phyloP scores from a whole-genome alignment of 2,329 filamentous ascomycete genomes.

The Meredithiella fracta region DNA sequence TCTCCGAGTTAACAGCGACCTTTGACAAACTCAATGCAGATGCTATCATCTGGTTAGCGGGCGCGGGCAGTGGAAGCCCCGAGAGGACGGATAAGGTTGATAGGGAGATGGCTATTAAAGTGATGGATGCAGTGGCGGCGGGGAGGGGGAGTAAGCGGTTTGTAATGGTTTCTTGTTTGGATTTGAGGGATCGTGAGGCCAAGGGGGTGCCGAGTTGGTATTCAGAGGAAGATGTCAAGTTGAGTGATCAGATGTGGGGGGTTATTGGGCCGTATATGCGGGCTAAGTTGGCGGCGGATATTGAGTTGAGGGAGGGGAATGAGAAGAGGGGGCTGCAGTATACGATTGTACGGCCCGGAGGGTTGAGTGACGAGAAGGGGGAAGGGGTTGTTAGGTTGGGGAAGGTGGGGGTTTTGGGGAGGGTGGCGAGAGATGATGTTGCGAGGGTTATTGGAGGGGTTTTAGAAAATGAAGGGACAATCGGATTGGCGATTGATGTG shows the following conservation, averaged over 20 bases:
- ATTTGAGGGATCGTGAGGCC: conserved; percentile 26
- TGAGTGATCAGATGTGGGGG: conserved; percentile 24
- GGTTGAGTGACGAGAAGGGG: conserved; percentile 23
- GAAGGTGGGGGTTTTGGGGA: conserved; percentile 23
- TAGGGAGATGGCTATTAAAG: conserved; percentile 27
- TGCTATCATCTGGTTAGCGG: conserved; percentile 22
- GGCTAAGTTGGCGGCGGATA: conserved; percentile 28
- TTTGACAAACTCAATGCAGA: conserved; percentile 22
- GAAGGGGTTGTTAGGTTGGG: conserved; percentile 27
- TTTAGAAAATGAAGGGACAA: conserved; percentile 25
- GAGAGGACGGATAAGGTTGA: conserved; percentile 29
- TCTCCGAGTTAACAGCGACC: conserved; percentile 23
- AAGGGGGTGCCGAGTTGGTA: conserved; percentile 28
- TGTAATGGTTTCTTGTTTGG: conserved; percentile 29
- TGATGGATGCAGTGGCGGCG: conserved; percentile 27
- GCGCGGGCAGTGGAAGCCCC: conserved; percentile 18
- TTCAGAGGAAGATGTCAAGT: conserved; percentile 22
- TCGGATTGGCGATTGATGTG: conserved; percentile 28
- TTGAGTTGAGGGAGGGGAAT: conserved; percentile 20
- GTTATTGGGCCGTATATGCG: conserved; percentile 25
- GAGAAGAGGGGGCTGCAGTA: conserved; percentile 24
- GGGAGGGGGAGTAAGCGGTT: conserved; percentile 23
- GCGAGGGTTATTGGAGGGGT: conserved; percentile 26
- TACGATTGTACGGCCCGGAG: conserved; percentile 29
- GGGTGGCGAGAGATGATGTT: conserved; percentile 28